phyloP scores from a whole-genome alignment of 768 basidiomycete genomes.

The Termitomyces sp. region DNA sequence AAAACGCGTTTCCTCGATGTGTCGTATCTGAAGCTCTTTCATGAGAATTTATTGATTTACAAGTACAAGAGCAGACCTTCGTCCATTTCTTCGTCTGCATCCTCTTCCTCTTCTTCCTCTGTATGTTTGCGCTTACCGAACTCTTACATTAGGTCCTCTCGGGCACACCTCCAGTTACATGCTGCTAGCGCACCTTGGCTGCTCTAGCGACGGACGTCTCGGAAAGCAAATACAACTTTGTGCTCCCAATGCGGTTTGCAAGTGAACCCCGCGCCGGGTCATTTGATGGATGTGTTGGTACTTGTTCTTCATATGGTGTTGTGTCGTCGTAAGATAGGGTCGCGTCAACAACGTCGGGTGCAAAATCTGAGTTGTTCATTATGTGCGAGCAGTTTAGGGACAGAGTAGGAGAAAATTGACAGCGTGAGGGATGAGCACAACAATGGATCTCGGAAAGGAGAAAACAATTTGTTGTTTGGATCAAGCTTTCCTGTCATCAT shows the following conservation, averaged over 20 bases:
- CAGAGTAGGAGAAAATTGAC: constrained; percentile 1
- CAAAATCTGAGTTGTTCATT: constrained; percentile 43
- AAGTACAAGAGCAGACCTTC: constrained; percentile 20
- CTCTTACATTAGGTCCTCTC: constrained; percentile 42
- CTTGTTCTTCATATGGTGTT: constrained; percentile 53
- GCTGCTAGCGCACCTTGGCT: constrained; percentile 68
- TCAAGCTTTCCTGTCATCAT: constrained; percentile 20
- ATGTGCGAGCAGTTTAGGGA: constrained; percentile 8
- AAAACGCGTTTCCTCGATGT: constrained; percentile 60
- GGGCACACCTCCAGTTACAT: constrained; percentile 29
- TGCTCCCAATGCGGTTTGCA: constrained; percentile 63
- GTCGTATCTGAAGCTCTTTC: constrained; percentile 30
- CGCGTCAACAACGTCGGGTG: constrained; percentile 22
- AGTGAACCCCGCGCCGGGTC: constrained; percentile 33
- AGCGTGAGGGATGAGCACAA: constrained; percentile 4
- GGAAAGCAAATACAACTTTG: constrained; percentile 74
- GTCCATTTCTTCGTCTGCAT: constrained; percentile 26
- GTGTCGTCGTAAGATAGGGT: constrained; percentile 51
- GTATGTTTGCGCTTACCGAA: constrained; percentile 41
- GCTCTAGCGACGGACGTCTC: constrained; percentile 55
- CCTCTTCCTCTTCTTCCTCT: constrained; percentile 27
- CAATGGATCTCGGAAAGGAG: constrained; percentile 5
- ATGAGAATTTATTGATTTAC: not conserved
- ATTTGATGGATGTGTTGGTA: constrained; percentile 27
- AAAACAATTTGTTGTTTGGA: constrained; percentile 9